phyloP scores from a whole-genome alignment of 805 yeast species.

The Trichomonascus vanleenenianus region DNA sequence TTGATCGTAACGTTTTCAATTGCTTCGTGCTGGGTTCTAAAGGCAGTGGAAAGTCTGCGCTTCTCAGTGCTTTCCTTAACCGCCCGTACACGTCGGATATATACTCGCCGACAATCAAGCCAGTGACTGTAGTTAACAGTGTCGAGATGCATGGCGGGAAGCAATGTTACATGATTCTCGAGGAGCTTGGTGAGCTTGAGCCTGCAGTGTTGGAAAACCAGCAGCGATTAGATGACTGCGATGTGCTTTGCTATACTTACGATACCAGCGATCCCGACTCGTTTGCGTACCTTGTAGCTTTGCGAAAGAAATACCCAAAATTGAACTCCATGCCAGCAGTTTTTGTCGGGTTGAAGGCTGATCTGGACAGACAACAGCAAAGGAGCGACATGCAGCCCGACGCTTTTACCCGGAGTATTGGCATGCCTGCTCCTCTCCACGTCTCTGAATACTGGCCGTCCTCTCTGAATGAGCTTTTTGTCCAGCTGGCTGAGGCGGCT shows the following conservation, averaged over 20 bases:
- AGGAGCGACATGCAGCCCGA: constrained; percentile 83
- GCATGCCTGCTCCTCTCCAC: constrained; percentile 77
- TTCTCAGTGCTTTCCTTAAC: constrained; percentile 73
- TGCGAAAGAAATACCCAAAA: constrained; percentile 51
- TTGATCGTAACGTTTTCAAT: constrained; percentile 84
- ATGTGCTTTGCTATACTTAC: constrained; percentile 80
- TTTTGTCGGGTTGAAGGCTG: constrained; percentile 91
- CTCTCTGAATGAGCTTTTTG: constrained; percentile 74
- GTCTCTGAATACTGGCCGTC: constrained; percentile 87
- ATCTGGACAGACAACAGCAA: constrained; percentile 91
- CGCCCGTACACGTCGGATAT: constrained; percentile 54
- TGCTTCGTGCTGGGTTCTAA: constrained; percentile 83
- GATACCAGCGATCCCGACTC: constrained; percentile 97
- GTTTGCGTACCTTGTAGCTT: constrained; percentile 69
- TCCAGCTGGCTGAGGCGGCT: constrained; percentile 85
- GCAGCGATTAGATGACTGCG: constrained; percentile 70
- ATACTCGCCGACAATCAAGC: constrained; percentile 76
- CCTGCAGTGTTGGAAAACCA: constrained; percentile 72
- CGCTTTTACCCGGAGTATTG: constrained; percentile 58
- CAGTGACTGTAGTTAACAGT: constrained; percentile 80
- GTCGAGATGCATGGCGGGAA: constrained; percentile 92
- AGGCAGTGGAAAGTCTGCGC: constrained; percentile 78
- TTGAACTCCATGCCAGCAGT: constrained; percentile 69
- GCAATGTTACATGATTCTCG: constrained; percentile 85
- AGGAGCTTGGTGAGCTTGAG: constrained; percentile 84